Evolutionary conservation across 2,329 filamentous ascomycete genomes (phyloP).

Genomic region (Colletotrichum chrysophilum): DNA sequence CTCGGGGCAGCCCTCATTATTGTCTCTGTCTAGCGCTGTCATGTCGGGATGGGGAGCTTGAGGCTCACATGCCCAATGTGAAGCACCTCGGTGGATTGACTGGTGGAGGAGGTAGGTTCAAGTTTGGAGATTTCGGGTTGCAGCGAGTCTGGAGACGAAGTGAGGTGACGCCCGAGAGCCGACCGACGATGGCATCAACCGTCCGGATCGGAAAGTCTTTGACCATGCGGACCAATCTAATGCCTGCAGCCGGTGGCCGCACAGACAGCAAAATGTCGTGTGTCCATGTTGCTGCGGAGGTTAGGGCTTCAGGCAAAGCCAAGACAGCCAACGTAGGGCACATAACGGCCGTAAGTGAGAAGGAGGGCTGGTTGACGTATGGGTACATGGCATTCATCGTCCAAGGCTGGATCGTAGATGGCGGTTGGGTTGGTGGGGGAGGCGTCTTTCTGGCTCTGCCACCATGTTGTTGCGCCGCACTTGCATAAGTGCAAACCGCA

Average conservation of each 20-base stretch:
- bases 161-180: not conserved
- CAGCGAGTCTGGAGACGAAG: not conserved
- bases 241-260: not conserved
- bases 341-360: not conserved
- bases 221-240: not conserved
- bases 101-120: no score
- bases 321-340: not conserved
- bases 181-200: not conserved
- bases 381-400: not conserved
- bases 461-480: not conserved
- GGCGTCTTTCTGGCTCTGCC: not conserved
- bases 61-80: not conserved
- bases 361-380: not conserved
- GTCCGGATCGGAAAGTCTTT: not conserved
- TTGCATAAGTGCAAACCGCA: not conserved
- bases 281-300: not conserved
- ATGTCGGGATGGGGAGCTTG: not conserved
- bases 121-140: not conserved
- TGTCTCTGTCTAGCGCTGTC: conserved; percentile 8
- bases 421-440: not conserved
- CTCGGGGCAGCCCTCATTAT: conserved; percentile 1
- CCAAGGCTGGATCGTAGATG: not conserved
- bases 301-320: not conserved
- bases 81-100: not conserved
- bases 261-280: not conserved